A percentile compares a stretch with the other conserved stretches of the same genome.
Conservation (phyloP, 495 filamentous ascomycete species). For the Tuber magnatum region DNA sequence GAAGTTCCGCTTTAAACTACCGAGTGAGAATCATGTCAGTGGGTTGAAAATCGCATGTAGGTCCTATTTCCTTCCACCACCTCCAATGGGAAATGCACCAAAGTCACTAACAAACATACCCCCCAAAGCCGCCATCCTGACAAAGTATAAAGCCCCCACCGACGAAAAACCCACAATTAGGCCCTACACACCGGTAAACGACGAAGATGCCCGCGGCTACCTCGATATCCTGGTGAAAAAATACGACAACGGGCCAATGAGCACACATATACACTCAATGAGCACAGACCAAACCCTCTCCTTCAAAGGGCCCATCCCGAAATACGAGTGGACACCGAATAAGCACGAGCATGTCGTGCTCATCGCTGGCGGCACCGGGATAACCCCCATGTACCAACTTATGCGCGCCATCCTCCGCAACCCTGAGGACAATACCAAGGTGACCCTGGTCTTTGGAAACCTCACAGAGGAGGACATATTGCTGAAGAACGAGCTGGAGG, state of each 20-base stretch:
- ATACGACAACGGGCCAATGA: slow-evolving; percentile 88
- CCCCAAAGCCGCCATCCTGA: slow-evolving; percentile 50
- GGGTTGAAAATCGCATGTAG: slow-evolving; percentile 70
- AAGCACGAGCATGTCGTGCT: slow-evolving; percentile 92
- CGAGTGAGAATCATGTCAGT: slow-evolving; percentile 73
- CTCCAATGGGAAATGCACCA: slow-evolving; percentile 43
- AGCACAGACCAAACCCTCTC: slow-evolving; percentile 67
- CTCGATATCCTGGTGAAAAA: slow-evolving; percentile 84
- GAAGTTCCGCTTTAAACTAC: slow-evolving; percentile 71
- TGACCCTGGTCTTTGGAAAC: slow-evolving; percentile 89
- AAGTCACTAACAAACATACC: background rate
- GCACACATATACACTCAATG: slow-evolving; percentile 76
- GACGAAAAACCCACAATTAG: slow-evolving; percentile 76
- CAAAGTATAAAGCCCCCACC: slow-evolving; percentile 72
- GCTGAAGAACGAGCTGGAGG: slow-evolving; percentile 69
- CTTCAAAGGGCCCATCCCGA: slow-evolving; percentile 90
- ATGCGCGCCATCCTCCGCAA: slow-evolving; percentile 81
- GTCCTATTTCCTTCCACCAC: slow-evolving; percentile 39
- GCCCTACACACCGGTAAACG: slow-evolving; percentile 86
- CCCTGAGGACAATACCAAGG: slow-evolving; percentile 91
- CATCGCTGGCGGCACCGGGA: slow-evolving; percentile 90
- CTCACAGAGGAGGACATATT: slow-evolving; percentile 79
- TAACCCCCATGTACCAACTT: slow-evolving; percentile 88
- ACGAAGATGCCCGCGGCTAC: slow-evolving; percentile 71
- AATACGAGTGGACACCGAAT: slow-evolving; percentile 85